Evolutionary conservation across 805 yeast genomes (phyloP).

Genomic region (Schizosaccharomyces osmophilus): DNA sequence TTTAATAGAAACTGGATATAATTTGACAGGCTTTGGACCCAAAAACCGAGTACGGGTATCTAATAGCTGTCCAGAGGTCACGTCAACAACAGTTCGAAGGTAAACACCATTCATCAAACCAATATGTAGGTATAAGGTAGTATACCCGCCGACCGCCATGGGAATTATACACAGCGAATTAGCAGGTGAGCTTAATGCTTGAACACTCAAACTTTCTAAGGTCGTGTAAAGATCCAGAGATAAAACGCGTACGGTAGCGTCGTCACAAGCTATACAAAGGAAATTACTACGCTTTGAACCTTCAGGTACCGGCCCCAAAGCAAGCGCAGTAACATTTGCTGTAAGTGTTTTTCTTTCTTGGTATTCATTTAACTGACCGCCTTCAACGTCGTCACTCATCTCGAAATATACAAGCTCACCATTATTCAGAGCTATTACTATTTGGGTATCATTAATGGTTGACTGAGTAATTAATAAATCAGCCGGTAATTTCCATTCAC

Average conservation of each 20-base stretch:
- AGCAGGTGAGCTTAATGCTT: conserved; percentile 35
- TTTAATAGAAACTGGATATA: conserved; percentile 18
- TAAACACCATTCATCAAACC: conserved; percentile 74
- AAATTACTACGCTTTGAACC: conserved; percentile 27
- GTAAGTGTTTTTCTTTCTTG: conserved; percentile 33
- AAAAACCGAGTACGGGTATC: conserved; percentile 46
- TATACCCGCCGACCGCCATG: conserved; percentile 11
- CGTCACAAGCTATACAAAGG: conserved; percentile 48
- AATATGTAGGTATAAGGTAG: conserved; percentile 28
- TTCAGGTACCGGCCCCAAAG: conserved; percentile 24
- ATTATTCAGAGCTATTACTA: conserved; percentile 46
- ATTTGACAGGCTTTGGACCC: conserved; percentile 39
- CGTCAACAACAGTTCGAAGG: conserved; percentile 35
- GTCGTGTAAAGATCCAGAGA: conserved; percentile 36
- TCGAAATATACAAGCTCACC: conserved; percentile 67
- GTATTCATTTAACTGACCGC: conserved; percentile 44
- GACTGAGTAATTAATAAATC: conserved; percentile 42
- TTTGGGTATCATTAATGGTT: conserved; percentile 39
- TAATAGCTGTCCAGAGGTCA: conserved; percentile 31
- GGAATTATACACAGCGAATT: conserved; percentile 16
- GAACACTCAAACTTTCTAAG: conserved; percentile 36
- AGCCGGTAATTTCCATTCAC: conserved; percentile 66
- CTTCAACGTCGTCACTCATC: conserved; percentile 22
- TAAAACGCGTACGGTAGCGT: conserved; percentile 41
- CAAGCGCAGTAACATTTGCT: conserved; percentile 23